Evolutionary conservation across 129 eudicot genomes (phyloP).

Genomic region (Silybum marianum): DNA sequence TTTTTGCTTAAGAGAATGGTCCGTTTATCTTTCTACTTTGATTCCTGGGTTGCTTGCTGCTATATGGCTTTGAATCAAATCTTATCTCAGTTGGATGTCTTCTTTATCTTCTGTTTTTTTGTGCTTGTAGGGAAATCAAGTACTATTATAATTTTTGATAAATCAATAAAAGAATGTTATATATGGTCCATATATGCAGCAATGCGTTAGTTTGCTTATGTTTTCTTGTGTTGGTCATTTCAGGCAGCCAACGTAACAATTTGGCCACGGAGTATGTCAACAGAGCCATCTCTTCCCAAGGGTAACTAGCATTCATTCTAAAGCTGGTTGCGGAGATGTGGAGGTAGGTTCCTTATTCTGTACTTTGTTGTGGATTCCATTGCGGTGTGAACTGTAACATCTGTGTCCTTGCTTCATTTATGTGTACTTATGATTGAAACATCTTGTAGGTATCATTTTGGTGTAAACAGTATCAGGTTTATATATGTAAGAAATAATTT

Average conservation of each 20-base stretch:
- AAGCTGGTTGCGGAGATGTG: slow-evolving; percentile 8
- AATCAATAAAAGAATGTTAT: background rate
- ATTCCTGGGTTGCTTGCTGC: background rate
- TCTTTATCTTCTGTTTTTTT: background rate
- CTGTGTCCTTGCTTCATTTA: background rate
- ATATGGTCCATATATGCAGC: background rate
- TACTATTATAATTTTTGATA: background rate
- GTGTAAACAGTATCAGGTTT: background rate
- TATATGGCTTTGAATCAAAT: background rate
- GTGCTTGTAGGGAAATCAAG: background rate
- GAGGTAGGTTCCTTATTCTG: background rate
- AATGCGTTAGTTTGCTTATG: background rate
- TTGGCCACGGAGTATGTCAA: background rate
- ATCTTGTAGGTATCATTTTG: slow-evolving; percentile 1
- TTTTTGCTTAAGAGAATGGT: background rate
- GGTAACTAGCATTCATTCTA: background rate
- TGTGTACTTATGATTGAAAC: background rate
- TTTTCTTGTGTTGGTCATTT: background rate
- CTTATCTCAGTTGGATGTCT: background rate
- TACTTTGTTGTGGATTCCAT: background rate
- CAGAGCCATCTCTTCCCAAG: background rate
- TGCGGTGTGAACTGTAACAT: background rate
- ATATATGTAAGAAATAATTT: background rate
- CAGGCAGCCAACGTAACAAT: slow-evolving; percentile 14
- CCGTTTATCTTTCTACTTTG: background rate